Evolutionary conservation across 306 rosid genomes (phyloP).

Genomic region (Benincasa hispida): DNA sequence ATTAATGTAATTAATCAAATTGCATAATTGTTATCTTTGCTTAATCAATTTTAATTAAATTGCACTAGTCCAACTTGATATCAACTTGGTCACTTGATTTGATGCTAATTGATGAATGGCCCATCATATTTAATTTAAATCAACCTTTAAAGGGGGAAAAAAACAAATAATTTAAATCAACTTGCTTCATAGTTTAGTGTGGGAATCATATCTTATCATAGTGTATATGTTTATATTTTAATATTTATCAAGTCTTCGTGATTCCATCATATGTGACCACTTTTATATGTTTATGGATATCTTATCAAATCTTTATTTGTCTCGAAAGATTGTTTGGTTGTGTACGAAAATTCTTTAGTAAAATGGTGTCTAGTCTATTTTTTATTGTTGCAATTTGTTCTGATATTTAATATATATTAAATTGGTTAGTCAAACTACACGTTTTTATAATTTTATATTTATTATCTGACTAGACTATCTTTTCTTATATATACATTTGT

Average conservation of each 20-base stretch:
- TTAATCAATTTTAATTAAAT: neutral
- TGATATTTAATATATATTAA: neutral
- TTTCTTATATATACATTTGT: neutral
- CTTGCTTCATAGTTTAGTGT: neutral
- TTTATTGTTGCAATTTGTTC: neutral
- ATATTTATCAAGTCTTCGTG: neutral
- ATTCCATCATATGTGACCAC: slow-evolving; percentile 7
- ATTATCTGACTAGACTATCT: neutral
- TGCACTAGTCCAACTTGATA: slow-evolving; percentile 1
- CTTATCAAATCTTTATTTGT: neutral
- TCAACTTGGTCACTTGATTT: neutral
- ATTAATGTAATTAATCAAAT: neutral
- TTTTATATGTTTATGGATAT: neutral
- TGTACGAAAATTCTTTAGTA: neutral
- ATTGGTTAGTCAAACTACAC: neutral
- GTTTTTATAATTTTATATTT: neutral
- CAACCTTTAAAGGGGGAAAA: neutral
- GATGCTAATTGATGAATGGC: neutral
- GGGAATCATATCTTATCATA: neutral
- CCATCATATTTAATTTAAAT: neutral
- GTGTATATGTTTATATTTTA: neutral
- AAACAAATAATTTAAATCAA: neutral
- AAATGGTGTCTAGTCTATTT: neutral
- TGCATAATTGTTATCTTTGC: neutral
- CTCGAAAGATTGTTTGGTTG: neutral